Conservation (phyloP, 2,329 filamentous ascomycete species). For the Ceratocystis huliohia region DNA sequence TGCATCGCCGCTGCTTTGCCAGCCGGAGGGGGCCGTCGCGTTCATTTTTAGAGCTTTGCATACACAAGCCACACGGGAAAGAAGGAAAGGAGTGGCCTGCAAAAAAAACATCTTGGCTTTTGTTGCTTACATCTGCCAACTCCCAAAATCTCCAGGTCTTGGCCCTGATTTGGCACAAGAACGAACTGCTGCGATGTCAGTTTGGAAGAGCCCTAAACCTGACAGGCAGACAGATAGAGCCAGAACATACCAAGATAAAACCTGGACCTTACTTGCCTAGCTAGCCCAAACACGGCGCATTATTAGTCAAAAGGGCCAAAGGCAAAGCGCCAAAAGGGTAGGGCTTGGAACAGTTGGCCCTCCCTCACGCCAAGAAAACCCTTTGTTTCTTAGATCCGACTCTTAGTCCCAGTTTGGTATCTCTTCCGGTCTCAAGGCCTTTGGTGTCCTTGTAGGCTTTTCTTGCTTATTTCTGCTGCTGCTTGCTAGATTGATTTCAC, state of each 20-base stretch:
- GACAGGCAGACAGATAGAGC: too few species aligned
- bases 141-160: too few species aligned
- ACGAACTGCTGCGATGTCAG: too few species aligned
- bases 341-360: neutral
- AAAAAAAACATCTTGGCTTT: neutral
- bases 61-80: neutral
- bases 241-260: too few species aligned
- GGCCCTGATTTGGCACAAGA: too few species aligned
- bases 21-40: neutral
- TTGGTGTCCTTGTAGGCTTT: neutral
- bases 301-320: too few species aligned
- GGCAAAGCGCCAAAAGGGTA: neutral
- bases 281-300: too few species aligned
- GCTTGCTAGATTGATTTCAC: neutral
- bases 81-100: neutral
- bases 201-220: too few species aligned
- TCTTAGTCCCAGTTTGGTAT: conserved; percentile 2
- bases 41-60: conserved; percentile 4
- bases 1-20: neutral
- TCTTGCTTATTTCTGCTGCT: neutral
- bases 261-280: too few species aligned
- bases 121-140: neutral
- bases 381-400: neutral
- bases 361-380: conserved; percentile 3
- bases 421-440: conserved; percentile 3